A percentile compares a stretch with the other conserved stretches of the same genome.
Conservation (phyloP, 2,329 filamentous ascomycete species). For the Ophiostoma novo-ulmi region DNA sequence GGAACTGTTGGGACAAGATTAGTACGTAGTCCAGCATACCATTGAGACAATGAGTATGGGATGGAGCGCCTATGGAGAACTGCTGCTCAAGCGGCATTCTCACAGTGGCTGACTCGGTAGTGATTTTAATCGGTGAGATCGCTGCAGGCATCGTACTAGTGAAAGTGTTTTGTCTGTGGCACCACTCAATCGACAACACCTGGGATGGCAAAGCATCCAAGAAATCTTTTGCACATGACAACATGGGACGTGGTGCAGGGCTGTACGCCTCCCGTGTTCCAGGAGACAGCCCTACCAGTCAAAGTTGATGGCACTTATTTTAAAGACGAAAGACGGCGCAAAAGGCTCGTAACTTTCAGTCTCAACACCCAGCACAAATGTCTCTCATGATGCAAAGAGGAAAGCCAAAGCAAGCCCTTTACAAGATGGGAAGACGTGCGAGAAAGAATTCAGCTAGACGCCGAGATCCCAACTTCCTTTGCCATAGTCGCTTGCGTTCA, state of each 20-base stretch:
- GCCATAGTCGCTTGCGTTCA: neutral
- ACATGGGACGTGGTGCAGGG: slow-evolving; percentile 5
- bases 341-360: slow-evolving; percentile 52
- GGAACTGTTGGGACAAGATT: slow-evolving; percentile 71
- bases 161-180: slow-evolving; percentile 14
- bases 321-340: slow-evolving; percentile 61
- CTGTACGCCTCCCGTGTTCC: neutral
- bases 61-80: slow-evolving; percentile 80
- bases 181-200: slow-evolving; percentile 73
- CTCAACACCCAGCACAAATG: slow-evolving; percentile 66
- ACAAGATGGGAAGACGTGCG: slow-evolving; percentile 48
- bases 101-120: slow-evolving; percentile 78
- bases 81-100: slow-evolving; percentile 93
- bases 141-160: slow-evolving; percentile 23
- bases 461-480: slow-evolving; percentile 32
- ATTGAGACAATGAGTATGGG: slow-evolving; percentile 47
- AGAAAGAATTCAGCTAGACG: slow-evolving; percentile 72
- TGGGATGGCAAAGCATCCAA: slow-evolving; percentile 46
- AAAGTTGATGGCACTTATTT: slow-evolving; percentile 59
- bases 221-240: slow-evolving; percentile 35
- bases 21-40: slow-evolving; percentile 69
- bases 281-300: slow-evolving; percentile 30
- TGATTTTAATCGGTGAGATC: slow-evolving; percentile 74
- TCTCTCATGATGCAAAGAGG: neutral
- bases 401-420: slow-evolving; percentile 40